phyloP scores from a whole-genome alignment of 495 filamentous ascomycete genomes.

The Parathielavia hyrcaniae region DNA sequence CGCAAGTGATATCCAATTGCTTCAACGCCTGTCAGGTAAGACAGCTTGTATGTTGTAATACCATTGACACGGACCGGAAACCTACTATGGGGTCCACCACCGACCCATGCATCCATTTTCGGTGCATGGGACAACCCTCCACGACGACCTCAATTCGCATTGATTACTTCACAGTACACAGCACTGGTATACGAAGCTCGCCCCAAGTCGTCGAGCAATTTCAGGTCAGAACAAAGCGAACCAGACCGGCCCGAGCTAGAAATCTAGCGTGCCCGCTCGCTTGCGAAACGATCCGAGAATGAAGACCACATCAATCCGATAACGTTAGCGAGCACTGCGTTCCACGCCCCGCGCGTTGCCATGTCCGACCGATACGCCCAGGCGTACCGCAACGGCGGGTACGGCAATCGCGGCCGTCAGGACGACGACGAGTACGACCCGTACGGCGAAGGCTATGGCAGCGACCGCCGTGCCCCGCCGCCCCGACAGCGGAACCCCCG shows the following conservation, averaged over 20 bases:
- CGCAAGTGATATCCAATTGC: too few relatives aligned
- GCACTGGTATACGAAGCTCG: too few relatives aligned
- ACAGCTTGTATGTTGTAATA: too few relatives aligned
- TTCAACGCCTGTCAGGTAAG: too few relatives aligned
- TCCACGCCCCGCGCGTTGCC: conserved; percentile 3
- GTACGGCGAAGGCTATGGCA: conserved; percentile 42
- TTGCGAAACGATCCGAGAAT: conserved; percentile 14
- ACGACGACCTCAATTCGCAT: too few relatives aligned
- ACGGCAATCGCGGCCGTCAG: conserved; percentile 27
- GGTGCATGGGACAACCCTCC: neutral
- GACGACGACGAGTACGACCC: conserved; percentile 44
- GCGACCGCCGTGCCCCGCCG: conserved; percentile 34
- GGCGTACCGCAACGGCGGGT: conserved; percentile 37
- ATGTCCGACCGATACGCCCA: conserved; percentile 43
- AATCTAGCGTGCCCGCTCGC: too few relatives aligned
- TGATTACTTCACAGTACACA: too few relatives aligned
- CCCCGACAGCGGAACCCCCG: conserved; percentile 28
- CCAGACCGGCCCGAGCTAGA: too few relatives aligned
- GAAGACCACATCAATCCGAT: conserved; percentile 21
- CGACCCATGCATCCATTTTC: neutral
- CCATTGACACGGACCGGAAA: neutral
- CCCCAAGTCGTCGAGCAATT: too few relatives aligned
- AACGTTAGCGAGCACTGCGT: conserved; percentile 12
- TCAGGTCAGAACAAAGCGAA: too few relatives aligned
- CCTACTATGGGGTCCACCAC: neutral